A percentile compares a stretch with the other conserved stretches of the same genome.
phyloP scores from a whole-genome alignment of 352 stramenopile species.

The Pythium coloratum region DNA sequence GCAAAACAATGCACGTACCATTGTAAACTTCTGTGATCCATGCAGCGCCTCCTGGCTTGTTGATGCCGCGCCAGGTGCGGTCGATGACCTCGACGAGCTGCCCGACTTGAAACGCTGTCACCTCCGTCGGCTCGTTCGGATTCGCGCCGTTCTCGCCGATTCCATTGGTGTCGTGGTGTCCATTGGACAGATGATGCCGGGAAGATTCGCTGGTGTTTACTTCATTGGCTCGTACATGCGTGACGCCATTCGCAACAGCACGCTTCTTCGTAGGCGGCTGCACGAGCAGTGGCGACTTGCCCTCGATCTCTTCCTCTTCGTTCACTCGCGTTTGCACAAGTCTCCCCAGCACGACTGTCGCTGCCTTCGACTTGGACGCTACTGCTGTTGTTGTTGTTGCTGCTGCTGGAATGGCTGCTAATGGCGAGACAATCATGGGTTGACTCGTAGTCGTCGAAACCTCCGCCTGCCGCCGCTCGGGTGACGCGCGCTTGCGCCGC shows the following conservation, averaged over 20 bases:
- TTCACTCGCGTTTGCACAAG: background rate
- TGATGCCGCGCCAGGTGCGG: slow-evolving; percentile 90
- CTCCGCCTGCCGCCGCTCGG: background rate
- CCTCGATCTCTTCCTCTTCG: background rate
- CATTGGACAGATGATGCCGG: background rate
- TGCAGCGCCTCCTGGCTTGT: slow-evolving; percentile 88
- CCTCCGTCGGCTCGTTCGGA: slow-evolving; percentile 21
- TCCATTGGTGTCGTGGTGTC: background rate
- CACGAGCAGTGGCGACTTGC: background rate
- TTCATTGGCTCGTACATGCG: background rate
- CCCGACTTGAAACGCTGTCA: slow-evolving; percentile 42
- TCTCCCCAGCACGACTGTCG: background rate
- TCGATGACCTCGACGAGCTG: slow-evolving; percentile 86
- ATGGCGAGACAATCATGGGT: background rate
- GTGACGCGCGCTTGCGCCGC: slow-evolving; percentile 1
- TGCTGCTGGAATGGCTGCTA: background rate
- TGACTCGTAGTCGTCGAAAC: background rate
- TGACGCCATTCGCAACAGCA: slow-evolving; percentile 9
- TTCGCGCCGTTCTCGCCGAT: slow-evolving; percentile 21
- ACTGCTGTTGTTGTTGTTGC: background rate
- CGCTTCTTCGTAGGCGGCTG: slow-evolving; percentile 17
- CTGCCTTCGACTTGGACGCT: no score
- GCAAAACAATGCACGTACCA: slow-evolving; percentile 24
- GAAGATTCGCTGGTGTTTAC: background rate
- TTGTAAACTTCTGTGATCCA: slow-evolving; percentile 68